A percentile compares a stretch with the other conserved stretches of the same genome.
Evolutionary conservation across 2,329 filamentous ascomycete genomes (phyloP).

Genomic region (Exophiala sideris): DNA sequence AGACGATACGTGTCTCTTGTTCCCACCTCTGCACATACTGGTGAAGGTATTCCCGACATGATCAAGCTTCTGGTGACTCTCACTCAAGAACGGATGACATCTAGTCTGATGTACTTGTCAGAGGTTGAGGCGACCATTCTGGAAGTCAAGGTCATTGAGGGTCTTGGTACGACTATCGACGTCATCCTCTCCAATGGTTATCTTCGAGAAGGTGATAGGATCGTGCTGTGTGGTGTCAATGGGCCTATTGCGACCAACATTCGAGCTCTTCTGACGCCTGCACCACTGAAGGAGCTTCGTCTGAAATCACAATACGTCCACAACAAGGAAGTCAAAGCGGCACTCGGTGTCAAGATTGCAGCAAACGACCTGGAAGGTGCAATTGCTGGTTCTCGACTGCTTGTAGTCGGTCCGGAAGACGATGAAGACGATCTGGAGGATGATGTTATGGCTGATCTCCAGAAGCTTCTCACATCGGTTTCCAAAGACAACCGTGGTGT

Average conservation of each 20-base stretch:
- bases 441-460: constrained; percentile 92
- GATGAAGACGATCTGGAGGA: constrained; percentile 96
- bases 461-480: constrained; percentile 84
- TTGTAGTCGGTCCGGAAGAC: constrained; percentile 91
- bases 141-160: constrained; percentile 98
- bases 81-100: constrained; percentile 96
- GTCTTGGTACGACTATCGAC: constrained; percentile 97
- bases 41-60: constrained; percentile 98
- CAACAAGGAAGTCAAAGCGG: constrained; percentile 98
- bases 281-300: constrained; percentile 87
- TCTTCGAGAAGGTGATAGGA: constrained; percentile 86
- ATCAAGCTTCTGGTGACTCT: constrained; percentile 88
- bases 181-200: constrained; percentile 96
- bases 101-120: constrained; percentile 94
- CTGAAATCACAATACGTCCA: constrained; percentile 96
- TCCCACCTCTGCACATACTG: constrained; percentile 96
- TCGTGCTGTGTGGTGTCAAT: constrained; percentile 94
- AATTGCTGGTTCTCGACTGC: constrained; percentile 89
- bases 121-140: constrained; percentile 97
- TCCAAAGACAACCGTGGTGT: constrained; percentile 92
- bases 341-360: constrained; percentile 97
- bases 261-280: constrained; percentile 86
- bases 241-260: constrained; percentile 94
- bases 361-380: constrained; percentile 93
- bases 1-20: constrained; percentile 91